Base-by-base conservation (phyloP, 768 basidiomycete species). In the Mycena galopus region DNA sequence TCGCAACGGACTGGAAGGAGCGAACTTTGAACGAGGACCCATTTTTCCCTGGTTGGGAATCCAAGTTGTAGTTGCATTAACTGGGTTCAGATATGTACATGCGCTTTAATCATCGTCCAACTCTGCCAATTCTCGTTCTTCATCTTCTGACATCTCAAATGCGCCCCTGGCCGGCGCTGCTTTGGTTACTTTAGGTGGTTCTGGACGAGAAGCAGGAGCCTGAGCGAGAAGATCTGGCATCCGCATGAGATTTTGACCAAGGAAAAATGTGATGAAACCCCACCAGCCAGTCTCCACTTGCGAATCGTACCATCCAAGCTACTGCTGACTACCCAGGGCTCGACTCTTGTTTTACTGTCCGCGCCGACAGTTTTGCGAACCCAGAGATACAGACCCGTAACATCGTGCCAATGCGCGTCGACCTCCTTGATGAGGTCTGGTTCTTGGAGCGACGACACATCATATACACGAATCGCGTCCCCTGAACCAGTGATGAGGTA, bases 331-430 rank as follows among this genome's bases (percentile, higher is more conserved):
- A 98, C 86, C 93, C 94, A 96, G 23, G 92, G 90, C 76, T 95
- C 94, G 16, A 89, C 79, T 73, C 84, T 85, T n/a, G 84, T 86
- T 64, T 78, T 81, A 10, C 85, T 85, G 72, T 87, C 88, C 29
- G 82, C 82, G 11, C 84, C 85, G 32, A 81, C 79, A 9, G 82
- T 83, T 65, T 80, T 84, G 32, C 91, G 87, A 75, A 88, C 82
- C 96, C 96, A 98, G 14, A 92, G 82, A 32, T 88, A 87, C 62
- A 99, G 82, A 6, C 88, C 90, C 5, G 90, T 93, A 19, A 98
- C 91, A 76, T 98, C 95, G 75, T 95, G 95, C 90, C 93, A 95
- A 78, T 98, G 97, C 8, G 90, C 96, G 75, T 98, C 94, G 14
- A 94, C 82, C 76, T 91, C 90, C 30, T 87, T 84, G n/a, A 96